phyloP scores from a whole-genome alignment of 2,329 filamentous ascomycete genomes.

The Orbilia javanica region DNA sequence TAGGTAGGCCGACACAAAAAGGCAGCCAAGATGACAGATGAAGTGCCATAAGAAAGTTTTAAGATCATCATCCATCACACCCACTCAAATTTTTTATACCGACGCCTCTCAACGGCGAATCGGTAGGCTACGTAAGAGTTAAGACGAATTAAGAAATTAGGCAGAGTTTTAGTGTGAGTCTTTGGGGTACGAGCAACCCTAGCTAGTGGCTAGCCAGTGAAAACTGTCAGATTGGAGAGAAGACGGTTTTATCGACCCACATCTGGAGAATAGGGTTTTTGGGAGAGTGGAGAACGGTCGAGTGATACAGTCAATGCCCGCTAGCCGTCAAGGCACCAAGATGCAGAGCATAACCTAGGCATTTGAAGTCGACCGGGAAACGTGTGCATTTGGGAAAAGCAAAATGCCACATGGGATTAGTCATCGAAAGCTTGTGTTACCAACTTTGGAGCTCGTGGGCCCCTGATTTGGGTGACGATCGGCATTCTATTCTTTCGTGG shows the following conservation, averaged over 20 bases:
- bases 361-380: neutral
- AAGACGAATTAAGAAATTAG: conserved; percentile 3
- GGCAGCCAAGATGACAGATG: no score
- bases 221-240: neutral
- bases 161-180: neutral
- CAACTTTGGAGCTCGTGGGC: neutral
- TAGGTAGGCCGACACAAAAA: no score
- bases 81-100: neutral
- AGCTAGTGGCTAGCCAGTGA: neutral
- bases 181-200: neutral
- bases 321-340: neutral
- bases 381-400: neutral
- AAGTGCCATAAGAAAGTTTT: no score
- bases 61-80: no score
- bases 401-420: conserved; percentile 16
- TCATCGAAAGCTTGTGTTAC: conserved; percentile 3
- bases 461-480: neutral
- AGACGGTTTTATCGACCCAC: neutral
- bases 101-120: neutral
- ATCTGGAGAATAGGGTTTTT: neutral
- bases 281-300: no score
- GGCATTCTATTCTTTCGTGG: neutral
- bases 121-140: neutral
- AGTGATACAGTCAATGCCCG: neutral
- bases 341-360: neutral